A percentile compares a stretch with the other conserved stretches of the same genome.
Evolutionary conservation across 257 asterid genomes (phyloP).

Genomic region (Solanum rostratum): DNA sequence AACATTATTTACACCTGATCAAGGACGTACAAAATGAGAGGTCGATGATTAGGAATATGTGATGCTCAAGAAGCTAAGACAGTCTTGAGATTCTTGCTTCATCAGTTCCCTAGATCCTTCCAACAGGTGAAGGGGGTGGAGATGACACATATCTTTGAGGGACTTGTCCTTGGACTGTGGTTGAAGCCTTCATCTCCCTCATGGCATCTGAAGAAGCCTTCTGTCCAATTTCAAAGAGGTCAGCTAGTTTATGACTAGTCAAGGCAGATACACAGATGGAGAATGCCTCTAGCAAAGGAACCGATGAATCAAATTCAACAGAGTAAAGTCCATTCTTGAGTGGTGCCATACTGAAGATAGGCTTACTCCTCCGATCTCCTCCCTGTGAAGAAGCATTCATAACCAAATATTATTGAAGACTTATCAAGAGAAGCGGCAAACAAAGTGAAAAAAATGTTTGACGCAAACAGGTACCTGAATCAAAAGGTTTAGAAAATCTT

Average conservation of each 20-base stretch:
- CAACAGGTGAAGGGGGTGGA: slow-evolving; percentile 87
- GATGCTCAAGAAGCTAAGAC: background rate
- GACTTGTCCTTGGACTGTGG: slow-evolving; percentile 21
- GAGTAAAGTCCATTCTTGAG: slow-evolving; percentile 51
- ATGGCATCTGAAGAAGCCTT: slow-evolving; percentile 10
- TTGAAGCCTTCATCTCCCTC: slow-evolving; percentile 6
- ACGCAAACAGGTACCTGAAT: slow-evolving; percentile 35
- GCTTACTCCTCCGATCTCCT: slow-evolving; percentile 31
- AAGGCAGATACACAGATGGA: slow-evolving; percentile 62
- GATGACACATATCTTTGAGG: slow-evolving; percentile 50
- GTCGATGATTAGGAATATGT: background rate
- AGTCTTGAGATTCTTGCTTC: background rate
- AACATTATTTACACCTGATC: background rate
- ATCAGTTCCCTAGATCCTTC: slow-evolving; percentile 44
- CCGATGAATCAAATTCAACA: slow-evolving; percentile 44
- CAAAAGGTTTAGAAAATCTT: slow-evolving; percentile 38
- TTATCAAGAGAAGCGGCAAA: background rate
- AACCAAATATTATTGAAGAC: background rate
- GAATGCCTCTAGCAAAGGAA: slow-evolving; percentile 71
- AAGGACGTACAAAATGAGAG: background rate
- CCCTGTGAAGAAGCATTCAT: slow-evolving; percentile 28
- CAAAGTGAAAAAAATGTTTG: background rate
- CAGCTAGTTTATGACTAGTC: slow-evolving; percentile 37
- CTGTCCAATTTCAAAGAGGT: slow-evolving; percentile 18
- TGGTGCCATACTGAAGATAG: slow-evolving; percentile 57